Percentiles rank a stretch among this genome's conserved stretches.
Conservation (phyloP, 2,329 filamentous ascomycete genomes). For the Epicoccum nigrum region DNA sequence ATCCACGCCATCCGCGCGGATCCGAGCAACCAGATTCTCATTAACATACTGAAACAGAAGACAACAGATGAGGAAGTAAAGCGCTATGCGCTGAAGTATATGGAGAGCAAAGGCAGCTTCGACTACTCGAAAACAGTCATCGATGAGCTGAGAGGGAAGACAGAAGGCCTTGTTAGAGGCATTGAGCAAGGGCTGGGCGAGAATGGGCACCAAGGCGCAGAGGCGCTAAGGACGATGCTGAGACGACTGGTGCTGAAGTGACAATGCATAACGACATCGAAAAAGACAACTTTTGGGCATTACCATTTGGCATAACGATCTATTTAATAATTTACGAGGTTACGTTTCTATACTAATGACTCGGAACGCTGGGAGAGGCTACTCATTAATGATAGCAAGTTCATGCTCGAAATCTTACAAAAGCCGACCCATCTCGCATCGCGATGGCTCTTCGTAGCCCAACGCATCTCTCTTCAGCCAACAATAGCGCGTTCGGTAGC, state of each 20-base stretch:
- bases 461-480: too few relatives aligned
- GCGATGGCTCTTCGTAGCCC: too few relatives aligned
- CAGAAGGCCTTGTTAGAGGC: constrained; percentile 51
- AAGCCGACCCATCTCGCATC: too few relatives aligned
- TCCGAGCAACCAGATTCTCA: constrained; percentile 75
- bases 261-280: background rate
- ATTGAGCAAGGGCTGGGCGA: constrained; percentile 48
- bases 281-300: background rate
- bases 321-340: constrained; percentile 11
- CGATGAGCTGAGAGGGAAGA: constrained; percentile 52
- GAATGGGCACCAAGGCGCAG: constrained; percentile 45
- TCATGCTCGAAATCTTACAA: too few relatives aligned
- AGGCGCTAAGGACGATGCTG: constrained; percentile 50
- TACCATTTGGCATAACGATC: constrained; percentile 3
- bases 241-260: constrained; percentile 47
- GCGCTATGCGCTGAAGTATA: constrained; percentile 85
- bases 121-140: constrained; percentile 75
- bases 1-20: constrained; percentile 89
- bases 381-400: too few relatives aligned
- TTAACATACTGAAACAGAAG: constrained; percentile 93
- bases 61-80: constrained; percentile 87
- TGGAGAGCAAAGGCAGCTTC: constrained; percentile 90
- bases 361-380: too few relatives aligned
- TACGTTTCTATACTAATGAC: background rate
- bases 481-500: too few relatives aligned